phyloP scores from a whole-genome alignment of 768 basidiomycete genomes.

The Sutorius australiensis region DNA sequence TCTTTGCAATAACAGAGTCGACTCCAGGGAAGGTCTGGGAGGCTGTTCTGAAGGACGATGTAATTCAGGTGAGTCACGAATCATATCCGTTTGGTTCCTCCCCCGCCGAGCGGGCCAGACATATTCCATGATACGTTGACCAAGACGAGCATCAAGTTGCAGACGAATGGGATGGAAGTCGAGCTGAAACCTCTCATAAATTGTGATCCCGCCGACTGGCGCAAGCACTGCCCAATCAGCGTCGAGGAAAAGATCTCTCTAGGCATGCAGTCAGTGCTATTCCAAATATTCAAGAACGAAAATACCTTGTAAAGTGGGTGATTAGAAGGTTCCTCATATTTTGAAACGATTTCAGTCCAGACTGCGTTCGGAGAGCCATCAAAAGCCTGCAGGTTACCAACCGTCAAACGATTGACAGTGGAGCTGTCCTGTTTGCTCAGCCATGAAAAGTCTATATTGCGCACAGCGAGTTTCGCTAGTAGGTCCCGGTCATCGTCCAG shows the following conservation, averaged over 20 bases:
- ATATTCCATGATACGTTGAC: slow-evolving; percentile 81
- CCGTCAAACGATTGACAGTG: slow-evolving; percentile 68
- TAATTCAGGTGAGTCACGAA: slow-evolving; percentile 12
- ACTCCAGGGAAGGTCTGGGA: slow-evolving; percentile 50
- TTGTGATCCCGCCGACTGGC: slow-evolving; percentile 90
- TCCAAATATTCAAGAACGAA: background rate
- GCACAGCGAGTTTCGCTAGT: slow-evolving; percentile 82
- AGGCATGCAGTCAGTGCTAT: slow-evolving; percentile 9
- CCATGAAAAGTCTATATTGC: slow-evolving; percentile 77
- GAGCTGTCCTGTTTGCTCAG: slow-evolving; percentile 85
- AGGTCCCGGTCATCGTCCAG: slow-evolving; percentile 67
- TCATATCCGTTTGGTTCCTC: slow-evolving; percentile 13
- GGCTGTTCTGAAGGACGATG: slow-evolving; percentile 17
- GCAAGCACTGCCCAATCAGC: slow-evolving; percentile 82
- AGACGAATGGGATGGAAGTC: slow-evolving; percentile 82
- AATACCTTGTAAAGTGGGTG: slow-evolving; percentile 70
- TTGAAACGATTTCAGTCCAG: slow-evolving; percentile 86
- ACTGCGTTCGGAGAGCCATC: slow-evolving; percentile 78
- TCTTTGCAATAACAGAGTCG: slow-evolving; percentile 36
- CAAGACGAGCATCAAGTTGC: slow-evolving; percentile 81
- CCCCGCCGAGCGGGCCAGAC: slow-evolving; percentile 68
- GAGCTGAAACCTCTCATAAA: slow-evolving; percentile 79
- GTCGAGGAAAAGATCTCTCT: slow-evolving; percentile 71
- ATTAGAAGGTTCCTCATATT: slow-evolving; percentile 64
- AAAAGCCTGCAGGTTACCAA: slow-evolving; percentile 79